These are phyloP conservation scores for Lyophyllum semitale DNA, from an alignment of 768 basidiomycete species.

Conservation along the genomic window DNA sequence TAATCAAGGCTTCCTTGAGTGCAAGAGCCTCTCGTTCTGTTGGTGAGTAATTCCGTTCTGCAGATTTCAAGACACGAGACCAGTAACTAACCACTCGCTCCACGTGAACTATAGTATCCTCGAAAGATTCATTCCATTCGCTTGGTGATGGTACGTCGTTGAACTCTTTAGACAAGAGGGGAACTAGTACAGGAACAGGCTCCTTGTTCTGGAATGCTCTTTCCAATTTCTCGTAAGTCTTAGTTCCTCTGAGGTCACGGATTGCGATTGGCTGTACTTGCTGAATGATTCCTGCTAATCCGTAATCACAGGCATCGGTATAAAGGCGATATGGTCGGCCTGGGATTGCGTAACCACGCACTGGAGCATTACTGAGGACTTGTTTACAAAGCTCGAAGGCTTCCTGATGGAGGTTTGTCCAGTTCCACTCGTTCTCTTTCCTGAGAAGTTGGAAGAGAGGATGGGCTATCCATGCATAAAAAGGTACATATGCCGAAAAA, in stretches of 20 bases:
- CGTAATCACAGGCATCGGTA: conserved; percentile 18
- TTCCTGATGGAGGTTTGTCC: conserved; percentile 21
- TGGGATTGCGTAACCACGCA: background rate
- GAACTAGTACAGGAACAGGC: conserved; percentile 23
- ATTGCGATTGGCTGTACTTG: conserved; percentile 33
- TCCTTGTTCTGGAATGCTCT: conserved; percentile 20
- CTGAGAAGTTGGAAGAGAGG: conserved; percentile 10
- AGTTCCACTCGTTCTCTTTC: conserved; percentile 16
- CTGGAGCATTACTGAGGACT: background rate
- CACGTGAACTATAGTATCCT: conserved; percentile 32
- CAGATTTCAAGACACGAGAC: conserved; percentile 25
- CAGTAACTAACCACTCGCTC: conserved; percentile 32
- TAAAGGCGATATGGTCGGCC: background rate
- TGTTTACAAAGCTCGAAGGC: conserved; percentile 30
- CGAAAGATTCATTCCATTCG: conserved; percentile 23
- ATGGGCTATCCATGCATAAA: too few relatives aligned
- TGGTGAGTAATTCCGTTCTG: too few relatives aligned
- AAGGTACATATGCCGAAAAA: too few relatives aligned
- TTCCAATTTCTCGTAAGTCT: conserved; percentile 24
- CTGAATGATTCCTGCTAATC: conserved; percentile 25
- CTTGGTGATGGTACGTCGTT: conserved; percentile 15
- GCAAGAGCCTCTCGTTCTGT: too few relatives aligned
- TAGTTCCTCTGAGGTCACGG: conserved; percentile 28
- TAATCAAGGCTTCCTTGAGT: too few relatives aligned
- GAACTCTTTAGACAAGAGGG: conserved; percentile 15